Evolutionary conservation across 768 basidiomycete species (phyloP).

Genomic region (Pleurotus pulmonarius): DNA sequence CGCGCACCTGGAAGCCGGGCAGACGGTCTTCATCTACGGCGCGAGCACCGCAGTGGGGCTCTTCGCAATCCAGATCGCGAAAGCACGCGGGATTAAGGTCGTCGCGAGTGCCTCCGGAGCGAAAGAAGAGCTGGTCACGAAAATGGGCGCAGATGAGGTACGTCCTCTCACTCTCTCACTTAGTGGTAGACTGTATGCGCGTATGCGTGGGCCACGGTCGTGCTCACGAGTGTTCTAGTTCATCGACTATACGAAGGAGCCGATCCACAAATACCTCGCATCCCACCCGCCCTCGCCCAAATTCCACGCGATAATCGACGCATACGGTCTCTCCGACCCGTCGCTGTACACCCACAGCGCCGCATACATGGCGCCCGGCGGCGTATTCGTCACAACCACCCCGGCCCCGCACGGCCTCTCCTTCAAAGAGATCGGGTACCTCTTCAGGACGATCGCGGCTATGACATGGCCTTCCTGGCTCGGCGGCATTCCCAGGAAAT

Average conservation of each 20-base stretch:
- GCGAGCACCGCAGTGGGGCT: slow-evolving; percentile 66
- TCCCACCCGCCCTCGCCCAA: slow-evolving; percentile 42
- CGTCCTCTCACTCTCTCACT: slow-evolving; percentile 8
- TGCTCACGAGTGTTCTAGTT: slow-evolving; percentile 28
- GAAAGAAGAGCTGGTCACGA: slow-evolving; percentile 55
- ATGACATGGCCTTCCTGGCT: slow-evolving; percentile 42
- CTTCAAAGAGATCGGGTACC: slow-evolving; percentile 26
- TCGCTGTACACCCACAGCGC: slow-evolving; percentile 45
- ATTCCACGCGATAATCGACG: slow-evolving; percentile 60
- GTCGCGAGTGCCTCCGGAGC: slow-evolving; percentile 55
- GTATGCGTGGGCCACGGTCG: no score
- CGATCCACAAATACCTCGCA: slow-evolving; percentile 43
- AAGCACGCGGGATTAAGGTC: slow-evolving; percentile 56
- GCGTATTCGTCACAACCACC: slow-evolving; percentile 51
- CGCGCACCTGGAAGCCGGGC: slow-evolving; percentile 50
- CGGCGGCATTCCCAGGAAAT: slow-evolving; percentile 47
- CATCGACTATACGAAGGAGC: slow-evolving; percentile 56
- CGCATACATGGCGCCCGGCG: slow-evolving; percentile 52
- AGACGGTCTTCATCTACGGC: slow-evolving; percentile 66
- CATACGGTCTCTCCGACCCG: slow-evolving; percentile 46
- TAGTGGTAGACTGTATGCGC: background rate
- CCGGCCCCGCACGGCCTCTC: slow-evolving; percentile 32
- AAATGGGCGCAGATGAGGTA: slow-evolving; percentile 66
- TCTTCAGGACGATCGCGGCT: slow-evolving; percentile 28
- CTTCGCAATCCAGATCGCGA: slow-evolving; percentile 73